These are phyloP conservation scores for Rhynchospora pubera DNA, from an alignment of 176 grass and related monocot genomes.

Conservation along the genomic window DNA sequence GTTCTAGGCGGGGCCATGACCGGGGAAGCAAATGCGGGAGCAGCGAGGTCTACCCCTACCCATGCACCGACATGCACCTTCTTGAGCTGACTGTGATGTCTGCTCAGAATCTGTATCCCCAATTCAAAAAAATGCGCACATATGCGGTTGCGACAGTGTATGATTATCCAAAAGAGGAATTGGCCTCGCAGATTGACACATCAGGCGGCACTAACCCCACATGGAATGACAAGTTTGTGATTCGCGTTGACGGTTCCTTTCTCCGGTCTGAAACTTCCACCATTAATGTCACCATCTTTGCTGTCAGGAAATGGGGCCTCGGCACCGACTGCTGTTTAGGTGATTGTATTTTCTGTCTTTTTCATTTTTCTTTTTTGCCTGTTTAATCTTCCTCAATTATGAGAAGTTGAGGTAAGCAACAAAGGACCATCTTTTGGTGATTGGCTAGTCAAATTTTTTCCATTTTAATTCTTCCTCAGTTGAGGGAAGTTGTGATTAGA, in stretches of 20 bases:
- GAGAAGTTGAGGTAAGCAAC: not conserved
- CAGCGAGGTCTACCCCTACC: not conserved
- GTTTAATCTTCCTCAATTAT: not conserved
- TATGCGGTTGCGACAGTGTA: constrained; percentile 52
- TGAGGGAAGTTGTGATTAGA: not conserved
- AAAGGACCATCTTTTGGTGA: not conserved
- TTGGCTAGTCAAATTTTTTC: not conserved
- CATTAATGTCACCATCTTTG: constrained; percentile 44
- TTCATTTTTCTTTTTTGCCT: not conserved
- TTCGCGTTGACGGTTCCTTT: constrained; percentile 52
- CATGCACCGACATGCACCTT: constrained; percentile 19
- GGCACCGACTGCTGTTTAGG: constrained; percentile 1
- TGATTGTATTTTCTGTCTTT: not conserved
- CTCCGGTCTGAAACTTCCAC: constrained; percentile 54
- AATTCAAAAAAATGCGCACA: constrained; percentile 27
- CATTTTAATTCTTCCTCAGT: not conserved
- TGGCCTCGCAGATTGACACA: constrained; percentile 42
- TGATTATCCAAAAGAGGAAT: constrained; percentile 33
- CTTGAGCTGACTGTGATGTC: constrained; percentile 78
- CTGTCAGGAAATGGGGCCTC: not conserved
- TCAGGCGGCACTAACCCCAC: constrained; percentile 42
- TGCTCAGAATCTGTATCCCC: constrained; percentile 58
- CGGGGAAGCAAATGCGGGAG: not conserved
- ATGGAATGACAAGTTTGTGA: constrained; percentile 84
- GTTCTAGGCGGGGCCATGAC: not conserved